Conservation (phyloP, 108 stramenopile species). For the Nannochloropsis gaditana region DNA sequence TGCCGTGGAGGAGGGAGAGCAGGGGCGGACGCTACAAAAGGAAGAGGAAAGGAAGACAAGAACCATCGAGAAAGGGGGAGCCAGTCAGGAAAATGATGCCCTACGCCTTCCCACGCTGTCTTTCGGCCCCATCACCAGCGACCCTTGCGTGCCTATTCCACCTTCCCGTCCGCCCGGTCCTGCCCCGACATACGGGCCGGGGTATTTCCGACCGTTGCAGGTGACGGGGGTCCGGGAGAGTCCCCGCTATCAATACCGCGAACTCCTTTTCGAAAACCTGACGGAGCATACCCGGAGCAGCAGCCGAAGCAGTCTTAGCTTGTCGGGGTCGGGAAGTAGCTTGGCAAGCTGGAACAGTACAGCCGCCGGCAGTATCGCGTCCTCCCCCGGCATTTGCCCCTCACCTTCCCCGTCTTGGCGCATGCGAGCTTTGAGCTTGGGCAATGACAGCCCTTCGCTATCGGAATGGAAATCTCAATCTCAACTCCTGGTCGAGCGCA, state of each 20-base stretch:
- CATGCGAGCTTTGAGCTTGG: background rate
- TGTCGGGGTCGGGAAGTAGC: background rate
- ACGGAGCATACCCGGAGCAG: background rate
- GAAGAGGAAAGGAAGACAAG: no score
- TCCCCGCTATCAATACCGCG: background rate
- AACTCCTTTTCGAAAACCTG: background rate
- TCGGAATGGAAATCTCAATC: no score
- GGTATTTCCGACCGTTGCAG: background rate
- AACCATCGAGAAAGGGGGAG: no score
- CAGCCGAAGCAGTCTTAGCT: background rate
- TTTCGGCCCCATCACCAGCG: background rate
- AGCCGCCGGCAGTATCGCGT: background rate
- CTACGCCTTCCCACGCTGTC: background rate
- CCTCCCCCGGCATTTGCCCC: background rate
- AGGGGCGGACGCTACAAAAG: no score
- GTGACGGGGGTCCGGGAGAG: background rate
- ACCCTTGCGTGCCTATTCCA: background rate
- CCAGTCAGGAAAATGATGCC: background rate
- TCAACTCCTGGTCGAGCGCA: no score
- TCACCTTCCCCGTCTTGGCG: background rate
- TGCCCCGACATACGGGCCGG: background rate
- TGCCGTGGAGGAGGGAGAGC: no score
- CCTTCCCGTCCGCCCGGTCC: background rate
- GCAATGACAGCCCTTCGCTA: no score
- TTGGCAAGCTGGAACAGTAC: background rate